Evolutionary conservation across 1,139 yeast species (phyloP).

Genomic region (Debaryomyces coudertii): DNA sequence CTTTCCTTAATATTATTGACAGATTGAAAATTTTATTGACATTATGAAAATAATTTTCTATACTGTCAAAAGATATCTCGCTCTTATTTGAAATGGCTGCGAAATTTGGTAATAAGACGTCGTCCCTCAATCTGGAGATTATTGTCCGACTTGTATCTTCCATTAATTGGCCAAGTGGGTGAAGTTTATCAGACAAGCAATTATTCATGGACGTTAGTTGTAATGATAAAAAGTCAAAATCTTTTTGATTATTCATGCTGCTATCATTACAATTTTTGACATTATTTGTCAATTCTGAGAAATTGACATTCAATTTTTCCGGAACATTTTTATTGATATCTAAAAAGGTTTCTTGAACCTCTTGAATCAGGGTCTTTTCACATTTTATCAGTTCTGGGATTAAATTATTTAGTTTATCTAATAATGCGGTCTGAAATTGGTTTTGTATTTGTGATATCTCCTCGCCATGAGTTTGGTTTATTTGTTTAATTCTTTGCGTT

Average conservation of each 20-base stretch:
- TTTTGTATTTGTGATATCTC: neutral
- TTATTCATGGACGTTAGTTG: neutral
- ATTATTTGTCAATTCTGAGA: neutral
- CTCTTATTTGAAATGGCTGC: slow-evolving; percentile 4
- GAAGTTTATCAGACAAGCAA: neutral
- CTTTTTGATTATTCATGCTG: neutral
- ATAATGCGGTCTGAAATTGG: neutral
- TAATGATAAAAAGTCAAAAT: neutral
- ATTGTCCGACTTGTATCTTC: neutral
- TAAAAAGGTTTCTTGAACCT: neutral
- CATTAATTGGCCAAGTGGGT: neutral
- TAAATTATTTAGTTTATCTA: neutral
- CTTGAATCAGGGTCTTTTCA: neutral
- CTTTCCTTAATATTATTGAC: neutral
- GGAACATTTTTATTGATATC: neutral
- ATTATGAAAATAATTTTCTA: neutral
- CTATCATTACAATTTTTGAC: neutral
- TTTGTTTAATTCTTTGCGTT: neutral
- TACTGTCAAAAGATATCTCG: neutral
- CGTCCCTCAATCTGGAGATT: neutral
- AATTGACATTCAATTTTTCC: neutral
- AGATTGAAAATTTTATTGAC: neutral
- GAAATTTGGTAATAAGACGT: slow-evolving; percentile 5
- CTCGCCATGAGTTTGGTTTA: neutral
- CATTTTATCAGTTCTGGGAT: neutral